These are phyloP conservation scores for Xylaria castorea DNA, from an alignment of 495 filamentous ascomycete genomes.

Conservation along the genomic window DNA sequence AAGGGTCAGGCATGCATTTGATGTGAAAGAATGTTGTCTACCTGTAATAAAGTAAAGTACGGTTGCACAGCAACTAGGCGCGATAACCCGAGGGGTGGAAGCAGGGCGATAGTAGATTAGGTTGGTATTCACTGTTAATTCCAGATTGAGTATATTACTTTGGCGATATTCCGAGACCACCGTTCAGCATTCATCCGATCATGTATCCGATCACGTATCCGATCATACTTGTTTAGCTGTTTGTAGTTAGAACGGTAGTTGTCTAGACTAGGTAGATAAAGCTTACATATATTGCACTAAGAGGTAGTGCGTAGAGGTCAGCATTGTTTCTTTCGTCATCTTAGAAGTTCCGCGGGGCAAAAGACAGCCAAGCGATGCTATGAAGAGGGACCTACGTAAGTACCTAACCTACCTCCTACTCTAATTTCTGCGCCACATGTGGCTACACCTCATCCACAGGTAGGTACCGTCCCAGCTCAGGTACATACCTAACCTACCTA, in stretches of 20 bases:
- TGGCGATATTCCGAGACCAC: neutral
- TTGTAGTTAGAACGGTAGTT: neutral
- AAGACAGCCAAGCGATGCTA: neutral
- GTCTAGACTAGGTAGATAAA: neutral
- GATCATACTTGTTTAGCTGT: neutral
- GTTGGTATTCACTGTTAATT: neutral
- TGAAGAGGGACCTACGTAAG: too few relatives aligned
- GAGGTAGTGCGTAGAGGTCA: neutral
- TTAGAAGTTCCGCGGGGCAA: conserved; percentile 16
- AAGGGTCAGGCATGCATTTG: neutral
- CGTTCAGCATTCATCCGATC: neutral
- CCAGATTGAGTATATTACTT: neutral
- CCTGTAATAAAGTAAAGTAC: neutral
- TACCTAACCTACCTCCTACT: too few relatives aligned
- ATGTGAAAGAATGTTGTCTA: neutral
- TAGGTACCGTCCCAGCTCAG: too few relatives aligned
- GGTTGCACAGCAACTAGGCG: neutral
- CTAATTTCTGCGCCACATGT: neutral
- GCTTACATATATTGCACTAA: conserved; percentile 4
- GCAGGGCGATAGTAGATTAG: neutral
- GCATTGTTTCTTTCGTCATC: conserved; percentile 23
- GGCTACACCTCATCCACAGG: too few relatives aligned
- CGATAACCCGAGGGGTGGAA: neutral
- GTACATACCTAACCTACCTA: too few relatives aligned
- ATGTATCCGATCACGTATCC: neutral